A percentile compares a stretch with the other conserved stretches of the same genome.
Conservation (phyloP, 257 asterid genomes). For the Solanum medicagineum region DNA sequence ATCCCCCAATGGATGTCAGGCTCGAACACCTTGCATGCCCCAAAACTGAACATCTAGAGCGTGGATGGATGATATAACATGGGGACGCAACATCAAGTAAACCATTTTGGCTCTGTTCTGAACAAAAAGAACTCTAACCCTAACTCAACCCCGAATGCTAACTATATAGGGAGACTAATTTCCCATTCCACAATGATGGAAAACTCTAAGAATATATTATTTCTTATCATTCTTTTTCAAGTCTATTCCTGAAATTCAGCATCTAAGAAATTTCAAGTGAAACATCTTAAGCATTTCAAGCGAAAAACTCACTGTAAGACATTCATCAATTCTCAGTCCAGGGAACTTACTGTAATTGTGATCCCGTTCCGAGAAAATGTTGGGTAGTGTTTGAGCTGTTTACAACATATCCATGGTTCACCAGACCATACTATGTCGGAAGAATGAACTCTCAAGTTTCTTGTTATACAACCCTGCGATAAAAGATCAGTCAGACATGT, state of each 20-base stretch:
- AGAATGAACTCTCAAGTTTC: slow-evolving; percentile 45
- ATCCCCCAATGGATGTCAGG: not conserved
- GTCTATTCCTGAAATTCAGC: not conserved
- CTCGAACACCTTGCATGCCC: not conserved
- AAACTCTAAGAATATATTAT: not conserved
- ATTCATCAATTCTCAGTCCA: not conserved
- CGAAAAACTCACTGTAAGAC: not conserved
- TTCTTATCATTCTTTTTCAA: not conserved
- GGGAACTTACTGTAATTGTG: slow-evolving; percentile 60
- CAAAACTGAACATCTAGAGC: not conserved
- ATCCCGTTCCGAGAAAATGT: slow-evolving; percentile 75
- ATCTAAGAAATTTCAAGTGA: not conserved
- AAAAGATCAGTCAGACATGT: slow-evolving; percentile 2
- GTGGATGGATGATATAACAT: not conserved
- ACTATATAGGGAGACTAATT: not conserved
- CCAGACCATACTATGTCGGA: slow-evolving; percentile 91
- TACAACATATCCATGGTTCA: slow-evolving; percentile 75
- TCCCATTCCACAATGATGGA: not conserved
- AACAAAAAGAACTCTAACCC: not conserved
- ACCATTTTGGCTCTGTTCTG: not conserved
- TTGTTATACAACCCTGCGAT: slow-evolving; percentile 54
- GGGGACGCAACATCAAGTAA: not conserved
- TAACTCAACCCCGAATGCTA: not conserved
- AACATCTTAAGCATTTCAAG: not conserved
- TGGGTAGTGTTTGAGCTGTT: slow-evolving; percentile 88